A percentile compares a stretch with the other conserved stretches of the same genome.
These are phyloP conservation scores for Eucalyptus erythrocorys DNA, from an alignment of 345 rosid species.

Conservation along the genomic window DNA sequence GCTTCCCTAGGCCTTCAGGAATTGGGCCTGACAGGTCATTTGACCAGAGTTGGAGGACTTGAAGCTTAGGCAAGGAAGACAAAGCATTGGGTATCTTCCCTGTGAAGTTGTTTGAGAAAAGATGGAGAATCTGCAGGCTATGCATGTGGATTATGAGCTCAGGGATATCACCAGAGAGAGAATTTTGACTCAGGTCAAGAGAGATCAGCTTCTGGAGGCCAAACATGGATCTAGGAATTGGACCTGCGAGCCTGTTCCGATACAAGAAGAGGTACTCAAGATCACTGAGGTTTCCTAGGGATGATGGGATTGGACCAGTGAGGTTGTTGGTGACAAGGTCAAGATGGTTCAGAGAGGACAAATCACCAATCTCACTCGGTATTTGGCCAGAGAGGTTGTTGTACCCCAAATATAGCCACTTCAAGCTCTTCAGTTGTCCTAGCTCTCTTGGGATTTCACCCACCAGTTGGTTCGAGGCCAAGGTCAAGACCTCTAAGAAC, in stretches of 20 bases:
- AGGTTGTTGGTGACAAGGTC: constrained; percentile 90
- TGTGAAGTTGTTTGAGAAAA: constrained; percentile 61
- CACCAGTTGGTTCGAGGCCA: constrained; percentile 68
- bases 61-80: constrained; percentile 57
- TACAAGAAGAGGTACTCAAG: constrained; percentile 69
- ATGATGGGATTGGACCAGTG: constrained; percentile 54
- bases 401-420: constrained; percentile 84
- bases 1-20: constrained; percentile 59
- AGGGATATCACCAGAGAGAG: constrained; percentile 61
- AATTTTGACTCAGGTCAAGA: constrained; percentile 78
- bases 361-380: constrained; percentile 45
- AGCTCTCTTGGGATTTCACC: constrained; percentile 48
- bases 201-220: constrained; percentile 43
- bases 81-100: constrained; percentile 56
- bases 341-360: constrained; percentile 52
- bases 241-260: constrained; percentile 58
- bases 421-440: constrained; percentile 39
- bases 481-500: constrained; percentile 42
- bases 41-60: constrained; percentile 87
- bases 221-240: constrained; percentile 45
- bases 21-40: constrained; percentile 53
- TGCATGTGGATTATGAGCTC: constrained; percentile 36
- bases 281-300: constrained; percentile 42
- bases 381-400: constrained; percentile 78
- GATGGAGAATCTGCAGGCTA: constrained; percentile 72